Evolutionary conservation across 139 green algal genomes (phyloP), one percentile per base, ranked within the genome.

Genomic region (Tetratostichococcus sp.): DNA sequence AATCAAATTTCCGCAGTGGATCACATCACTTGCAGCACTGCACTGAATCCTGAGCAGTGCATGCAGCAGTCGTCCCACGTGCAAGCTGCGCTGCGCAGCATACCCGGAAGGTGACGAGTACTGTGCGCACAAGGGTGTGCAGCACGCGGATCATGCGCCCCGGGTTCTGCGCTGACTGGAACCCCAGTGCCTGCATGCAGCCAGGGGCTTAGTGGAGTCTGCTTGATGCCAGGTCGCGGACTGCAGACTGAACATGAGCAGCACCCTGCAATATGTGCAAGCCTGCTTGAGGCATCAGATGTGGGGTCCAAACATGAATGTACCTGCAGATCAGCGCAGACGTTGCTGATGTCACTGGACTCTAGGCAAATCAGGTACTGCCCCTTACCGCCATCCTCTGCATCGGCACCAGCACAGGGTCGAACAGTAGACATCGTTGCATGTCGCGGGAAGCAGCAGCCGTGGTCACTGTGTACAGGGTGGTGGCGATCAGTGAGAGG

Each of bases 341-440:
- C 76, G 6, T 87, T 83, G 25, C 79, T 88, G 28, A 93, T 79
- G 43, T 95, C 88, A 70, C 88, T 91, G 68, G 78, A 86, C 30
- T 84, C 80, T 42, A 94, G 77, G 33, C 82, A 84, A 19, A 94
- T 70, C 78, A 92, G 73, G 70, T 83, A 89, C 39, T 78, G 71
- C 31, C 43, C 33, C 19, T 67, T 57, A 28, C 43, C 26, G 3
- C 71, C 71, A 4, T 77, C 65, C 32, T 77, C 76, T 72, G 39
- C 71, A 65, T 28, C 75, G n/a, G n/a, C n/a, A n/a, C 35, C 25
- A 22, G 3, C 6, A 32, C 32, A 34, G n/a, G n/a, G n/a, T n/a
- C n/a, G n/a, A n/a, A n/a, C n/a, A n/a, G n/a, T n/a, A n/a, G n/a
- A 62, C 68, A 32, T 25, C 1, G n/a, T 4, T 73, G 16, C 26